Base-by-base conservation (phyloP, 139 green algal species). In the Penium margaritaceum region DNA sequence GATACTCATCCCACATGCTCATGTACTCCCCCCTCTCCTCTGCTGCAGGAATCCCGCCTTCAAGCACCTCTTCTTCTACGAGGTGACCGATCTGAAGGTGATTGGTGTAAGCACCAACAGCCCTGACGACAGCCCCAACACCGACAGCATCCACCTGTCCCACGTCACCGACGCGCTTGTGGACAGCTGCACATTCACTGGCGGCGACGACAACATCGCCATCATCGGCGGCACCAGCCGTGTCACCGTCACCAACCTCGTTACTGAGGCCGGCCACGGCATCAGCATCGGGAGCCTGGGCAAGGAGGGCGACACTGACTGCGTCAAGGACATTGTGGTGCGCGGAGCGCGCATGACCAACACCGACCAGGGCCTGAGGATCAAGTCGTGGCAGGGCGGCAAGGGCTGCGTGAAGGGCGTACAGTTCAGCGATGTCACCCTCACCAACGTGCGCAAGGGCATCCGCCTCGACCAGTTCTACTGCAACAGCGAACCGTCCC, bases 331-430 rank as follows among this genome's bases (percentile, higher is more conserved):
- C 55, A 64, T 64, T 7, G 30, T 29, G 12, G 55, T 64, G 24
- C 55, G 27, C 32, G 36, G 36, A 6, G 29, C 29, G 24, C 21
- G 34, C 55, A 19, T 64, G 9, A 29, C 15, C 55, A 35, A 64
- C 7, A 64, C 55, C 7, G 55, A 29, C 55, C 34, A 64, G 27
- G 55, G 27, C 27, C 55, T 64, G 24, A 24, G 55, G 9, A 64
- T 64, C 24, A 64, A 64, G 55, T 38, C 27, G 27, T 64, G 55
- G 55, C 55, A 64, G 55, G 55, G 55, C 7, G 55, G 55, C 55
- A 64, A 64, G 55, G 55, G 55, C 0, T 14, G 0, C 2, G 55
- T 36, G 24, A 14, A 5, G 27, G 55, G 55, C 7, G 30, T 64
- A 3, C 27, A 38, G 9, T 64, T 38, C 30, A 29, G 36, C n/a